Percentiles rank a stretch among this genome's conserved stretches.
Evolutionary conservation across 1,284 basidiomycete genomes (phyloP).

Genomic region (Cryptococcus wingfieldii): DNA sequence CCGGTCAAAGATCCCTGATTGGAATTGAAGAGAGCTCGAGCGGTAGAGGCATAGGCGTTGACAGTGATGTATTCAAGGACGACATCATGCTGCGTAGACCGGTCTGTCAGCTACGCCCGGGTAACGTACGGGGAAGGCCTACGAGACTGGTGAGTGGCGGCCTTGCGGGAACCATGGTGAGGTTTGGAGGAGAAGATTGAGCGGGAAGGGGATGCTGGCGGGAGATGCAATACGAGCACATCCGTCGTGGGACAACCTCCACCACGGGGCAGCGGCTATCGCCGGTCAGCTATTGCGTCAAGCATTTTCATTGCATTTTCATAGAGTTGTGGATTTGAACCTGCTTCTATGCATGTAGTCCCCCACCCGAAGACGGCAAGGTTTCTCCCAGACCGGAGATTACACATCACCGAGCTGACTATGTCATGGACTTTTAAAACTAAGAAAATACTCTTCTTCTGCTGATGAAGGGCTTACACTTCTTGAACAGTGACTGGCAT

Average conservation of each 20-base stretch:
- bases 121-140: not conserved
- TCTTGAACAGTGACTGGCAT: too few species aligned
- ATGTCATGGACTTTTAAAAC: too few species aligned
- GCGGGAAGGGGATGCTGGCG: not conserved
- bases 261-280: not conserved
- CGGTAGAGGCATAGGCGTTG: slow-evolving; percentile 36
- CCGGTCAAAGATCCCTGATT: not conserved
- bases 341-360: too few species aligned
- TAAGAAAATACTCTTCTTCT: too few species aligned
- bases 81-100: slow-evolving; percentile 36
- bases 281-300: not conserved
- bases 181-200: not conserved
- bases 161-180: not conserved
- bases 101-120: not conserved
- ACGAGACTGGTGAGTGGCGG: not conserved
- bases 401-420: too few species aligned
- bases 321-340: too few species aligned
- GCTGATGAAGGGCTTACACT: too few species aligned
- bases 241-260: too few species aligned
- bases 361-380: too few species aligned
- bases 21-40: slow-evolving; percentile 15
- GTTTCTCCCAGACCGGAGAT: too few species aligned
- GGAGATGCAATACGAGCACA: too few species aligned
- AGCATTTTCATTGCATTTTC: not conserved
- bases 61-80: slow-evolving; percentile 42